Conservation (phyloP, 1,284 basidiomycete genomes). For the Malassezia brasiliensis region DNA sequence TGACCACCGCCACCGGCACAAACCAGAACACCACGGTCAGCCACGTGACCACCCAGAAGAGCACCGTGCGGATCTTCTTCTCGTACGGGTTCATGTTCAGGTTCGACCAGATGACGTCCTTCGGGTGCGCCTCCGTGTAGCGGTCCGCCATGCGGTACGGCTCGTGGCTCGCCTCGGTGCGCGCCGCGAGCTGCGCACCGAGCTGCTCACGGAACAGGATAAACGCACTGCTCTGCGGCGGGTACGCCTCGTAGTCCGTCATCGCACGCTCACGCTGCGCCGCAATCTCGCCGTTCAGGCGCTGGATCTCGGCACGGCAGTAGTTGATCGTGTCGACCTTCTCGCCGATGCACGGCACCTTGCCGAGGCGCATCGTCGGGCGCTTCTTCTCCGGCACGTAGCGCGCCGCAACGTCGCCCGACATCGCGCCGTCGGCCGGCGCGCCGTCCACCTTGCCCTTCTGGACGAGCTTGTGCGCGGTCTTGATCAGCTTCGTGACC, state of each 20-base stretch:
- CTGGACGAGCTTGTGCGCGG: constrained; percentile 58
- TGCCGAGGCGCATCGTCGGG: constrained; percentile 67
- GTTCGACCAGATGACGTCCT: constrained; percentile 82
- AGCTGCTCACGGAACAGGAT: constrained; percentile 88
- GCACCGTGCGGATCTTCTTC: constrained; percentile 55
- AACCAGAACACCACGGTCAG: constrained; percentile 61
- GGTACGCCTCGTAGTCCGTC: constrained; percentile 53
- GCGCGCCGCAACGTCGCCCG: constrained; percentile 31
- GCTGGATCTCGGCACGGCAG: constrained; percentile 58
- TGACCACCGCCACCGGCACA: constrained; percentile 60
- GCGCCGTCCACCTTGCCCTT: constrained; percentile 42
- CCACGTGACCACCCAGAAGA: constrained; percentile 54
- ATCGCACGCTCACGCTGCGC: constrained; percentile 59
- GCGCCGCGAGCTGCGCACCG: constrained; percentile 51
- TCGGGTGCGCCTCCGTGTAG: constrained; percentile 36
- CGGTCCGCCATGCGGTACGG: constrained; percentile 38
- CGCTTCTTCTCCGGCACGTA: constrained; percentile 50
- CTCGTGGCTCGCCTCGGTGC: constrained; percentile 29
- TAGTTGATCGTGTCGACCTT: constrained; percentile 78
- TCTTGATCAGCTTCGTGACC: constrained; percentile 65
- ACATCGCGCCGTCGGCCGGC: constrained; percentile 13
- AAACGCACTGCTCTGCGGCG: constrained; percentile 58
- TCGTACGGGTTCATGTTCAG: constrained; percentile 81
- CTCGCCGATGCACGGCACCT: constrained; percentile 58
- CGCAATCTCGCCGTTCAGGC: constrained; percentile 53